Evolutionary conservation across 345 rosid species (phyloP), one percentile per base, ranked within the genome.

Genomic region (Turritis glabra): DNA sequence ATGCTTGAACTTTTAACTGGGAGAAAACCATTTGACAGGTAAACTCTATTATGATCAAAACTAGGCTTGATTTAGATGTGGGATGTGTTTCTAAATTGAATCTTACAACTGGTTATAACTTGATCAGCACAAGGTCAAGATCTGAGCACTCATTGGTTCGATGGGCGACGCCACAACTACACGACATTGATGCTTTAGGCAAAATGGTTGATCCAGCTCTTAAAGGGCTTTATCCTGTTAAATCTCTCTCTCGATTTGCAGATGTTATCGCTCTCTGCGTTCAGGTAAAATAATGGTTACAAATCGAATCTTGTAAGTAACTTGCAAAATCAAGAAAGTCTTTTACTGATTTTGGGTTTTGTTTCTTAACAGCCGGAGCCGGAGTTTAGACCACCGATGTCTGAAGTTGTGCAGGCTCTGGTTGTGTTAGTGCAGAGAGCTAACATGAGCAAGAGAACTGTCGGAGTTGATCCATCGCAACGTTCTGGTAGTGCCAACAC

Each of bases 151-250:
- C 97, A 66, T 75, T 95, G 85, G 99, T 95, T 71, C 83, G 96
- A 77, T 95, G 99, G 99, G 97, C 97, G 22, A 95, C 94, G n/a
- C 99, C 99, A 77, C 98, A 95, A 81, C 99, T 95, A 56, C 99
- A 94, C n/a, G 98, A 91, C 69, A 94, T 94, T 23, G 97, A 94
- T 82, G 97, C 98, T 51, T 76, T 94, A 64, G 80, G 85, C 2
- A 92, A 90, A 85, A 95, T 95, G 99, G 97, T 95, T 69, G 99
- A 95, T 81, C 96, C 96, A 11, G 89, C 86, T 35, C 92, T 95
- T 50, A 74, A 92, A 77, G 97, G 99, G 21, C 97, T 92, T 71
- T 95, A 90, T 74, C 98, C 99, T 3, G 89, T 92, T 33, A 95
- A 92, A 73, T 95, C 99, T 55, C 97, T 95, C 54, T 95, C 99